Evolutionary conservation across 2,329 filamentous ascomycete genomes (phyloP).

Genomic region (Aspergillus aculeatus): DNA sequence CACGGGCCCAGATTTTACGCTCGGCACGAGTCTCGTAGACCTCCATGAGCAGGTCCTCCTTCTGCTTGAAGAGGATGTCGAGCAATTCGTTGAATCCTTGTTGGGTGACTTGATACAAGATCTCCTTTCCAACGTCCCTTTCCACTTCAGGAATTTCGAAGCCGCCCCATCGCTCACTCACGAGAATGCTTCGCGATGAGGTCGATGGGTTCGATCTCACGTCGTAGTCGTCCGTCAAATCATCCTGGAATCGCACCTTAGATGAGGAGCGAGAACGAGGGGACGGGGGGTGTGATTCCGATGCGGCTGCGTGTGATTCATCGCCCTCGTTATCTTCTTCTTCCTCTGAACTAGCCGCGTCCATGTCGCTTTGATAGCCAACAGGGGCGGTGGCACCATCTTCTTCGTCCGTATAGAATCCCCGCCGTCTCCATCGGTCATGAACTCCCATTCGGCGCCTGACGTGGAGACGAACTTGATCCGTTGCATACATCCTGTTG

Average conservation of each 20-base stretch:
- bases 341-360: slow-evolving; percentile 40
- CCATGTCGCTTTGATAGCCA: slow-evolving; percentile 54
- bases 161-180: slow-evolving; percentile 69
- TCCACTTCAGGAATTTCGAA: slow-evolving; percentile 79
- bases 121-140: slow-evolving; percentile 78
- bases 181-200: slow-evolving; percentile 67
- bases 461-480: slow-evolving; percentile 38
- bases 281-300: slow-evolving; percentile 43
- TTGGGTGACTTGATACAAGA: slow-evolving; percentile 87
- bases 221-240: slow-evolving; percentile 65
- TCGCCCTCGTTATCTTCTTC: slow-evolving; percentile 56
- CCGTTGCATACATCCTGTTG: slow-evolving; percentile 40
- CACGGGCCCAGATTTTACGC: slow-evolving; percentile 55
- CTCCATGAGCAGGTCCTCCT: slow-evolving; percentile 72
- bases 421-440: slow-evolving; percentile 72
- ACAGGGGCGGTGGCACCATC: slow-evolving; percentile 68
- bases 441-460: slow-evolving; percentile 51
- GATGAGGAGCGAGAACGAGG: slow-evolving; percentile 71
- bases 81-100: slow-evolving; percentile 91
- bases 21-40: slow-evolving; percentile 62
- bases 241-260: slow-evolving; percentile 74
- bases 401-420: slow-evolving; percentile 83
- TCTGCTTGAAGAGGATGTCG: slow-evolving; percentile 77
- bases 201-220: slow-evolving; percentile 69
- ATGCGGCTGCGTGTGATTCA: slow-evolving; percentile 23